Evolutionary conservation across 2,329 filamentous ascomycete species (phyloP).

Genomic region (Sordariomycetes sp.): DNA sequence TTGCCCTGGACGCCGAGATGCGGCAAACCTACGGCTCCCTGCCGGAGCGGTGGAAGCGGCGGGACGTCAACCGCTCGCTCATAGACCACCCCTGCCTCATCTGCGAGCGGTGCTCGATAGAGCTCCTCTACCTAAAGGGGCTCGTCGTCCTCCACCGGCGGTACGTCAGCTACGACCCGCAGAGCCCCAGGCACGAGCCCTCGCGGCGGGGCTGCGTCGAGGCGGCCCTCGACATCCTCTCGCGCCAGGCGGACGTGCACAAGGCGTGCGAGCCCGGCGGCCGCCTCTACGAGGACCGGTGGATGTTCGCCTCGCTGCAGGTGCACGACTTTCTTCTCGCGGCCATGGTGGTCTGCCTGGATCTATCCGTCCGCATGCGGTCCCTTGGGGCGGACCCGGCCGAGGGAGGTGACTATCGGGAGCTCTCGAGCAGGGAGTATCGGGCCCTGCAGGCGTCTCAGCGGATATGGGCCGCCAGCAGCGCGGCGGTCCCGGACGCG

Average conservation of each 20-base stretch:
- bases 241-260: conserved; percentile 18
- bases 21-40: conserved; percentile 11
- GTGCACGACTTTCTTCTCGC: conserved; percentile 40
- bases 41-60: conserved; percentile 14
- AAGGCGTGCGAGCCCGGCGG: conserved; percentile 27
- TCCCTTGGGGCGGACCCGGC: background rate
- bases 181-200: conserved; percentile 7
- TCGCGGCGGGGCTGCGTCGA: conserved; percentile 14
- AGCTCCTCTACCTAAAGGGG: conserved; percentile 18
- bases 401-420: background rate
- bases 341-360: conserved; percentile 37
- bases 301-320: conserved; percentile 32
- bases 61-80: conserved; percentile 14
- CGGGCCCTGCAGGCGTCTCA: conserved; percentile 10
- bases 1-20: conserved; percentile 12
- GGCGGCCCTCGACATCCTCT: conserved; percentile 14
- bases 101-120: conserved; percentile 15
- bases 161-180: conserved; percentile 11
- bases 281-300: conserved; percentile 27
- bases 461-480: conserved; percentile 11
- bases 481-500: conserved; percentile 9
- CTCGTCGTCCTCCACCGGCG: conserved; percentile 20
- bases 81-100: conserved; percentile 15
- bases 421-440: conserved; percentile 5
- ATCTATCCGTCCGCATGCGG: conserved; percentile 14